Evolutionary conservation across 2,329 filamentous ascomycete genomes (phyloP).

Genomic region (Colletotrichum destructivum): DNA sequence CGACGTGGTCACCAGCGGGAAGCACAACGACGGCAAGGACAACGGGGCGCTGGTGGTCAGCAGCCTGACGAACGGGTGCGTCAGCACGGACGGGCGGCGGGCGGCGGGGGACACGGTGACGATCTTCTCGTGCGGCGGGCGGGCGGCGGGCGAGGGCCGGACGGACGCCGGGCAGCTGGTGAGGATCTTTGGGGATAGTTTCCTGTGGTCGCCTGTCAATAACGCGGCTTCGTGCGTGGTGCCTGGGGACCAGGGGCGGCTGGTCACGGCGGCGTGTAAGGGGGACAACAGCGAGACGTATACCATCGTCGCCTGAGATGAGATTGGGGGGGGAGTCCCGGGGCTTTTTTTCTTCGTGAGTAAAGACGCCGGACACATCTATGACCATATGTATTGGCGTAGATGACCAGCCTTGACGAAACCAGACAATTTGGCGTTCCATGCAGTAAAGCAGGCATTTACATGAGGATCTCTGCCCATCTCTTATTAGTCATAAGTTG

Average conservation of each 20-base stretch:
- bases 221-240: slow-evolving; percentile 62
- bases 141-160: slow-evolving; percentile 63
- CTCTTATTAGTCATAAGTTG: too few relatives aligned
- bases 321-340: neutral
- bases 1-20: slow-evolving; percentile 65
- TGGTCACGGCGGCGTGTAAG: slow-evolving; percentile 51
- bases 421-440: neutral
- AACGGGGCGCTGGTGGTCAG: slow-evolving; percentile 63
- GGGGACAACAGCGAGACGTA: slow-evolving; percentile 47
- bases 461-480: too few relatives aligned
- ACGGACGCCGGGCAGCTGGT: slow-evolving; percentile 66
- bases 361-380: neutral
- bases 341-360: neutral
- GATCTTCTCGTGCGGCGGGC: slow-evolving; percentile 67
- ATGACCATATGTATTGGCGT: neutral
- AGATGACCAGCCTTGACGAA: neutral
- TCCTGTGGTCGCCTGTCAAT: slow-evolving; percentile 62
- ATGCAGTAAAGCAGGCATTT: neutral
- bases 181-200: slow-evolving; percentile 57
- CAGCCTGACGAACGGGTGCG: slow-evolving; percentile 65
- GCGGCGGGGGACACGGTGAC: slow-evolving; percentile 62
- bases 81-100: slow-evolving; percentile 64
- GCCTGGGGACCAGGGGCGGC: slow-evolving; percentile 51
- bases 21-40: slow-evolving; percentile 61
- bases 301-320: slow-evolving; percentile 44